Percentiles rank a stretch among this genome's conserved stretches.
Conservation (phyloP, 441 rosid species). For the Brassica balearica region DNA sequence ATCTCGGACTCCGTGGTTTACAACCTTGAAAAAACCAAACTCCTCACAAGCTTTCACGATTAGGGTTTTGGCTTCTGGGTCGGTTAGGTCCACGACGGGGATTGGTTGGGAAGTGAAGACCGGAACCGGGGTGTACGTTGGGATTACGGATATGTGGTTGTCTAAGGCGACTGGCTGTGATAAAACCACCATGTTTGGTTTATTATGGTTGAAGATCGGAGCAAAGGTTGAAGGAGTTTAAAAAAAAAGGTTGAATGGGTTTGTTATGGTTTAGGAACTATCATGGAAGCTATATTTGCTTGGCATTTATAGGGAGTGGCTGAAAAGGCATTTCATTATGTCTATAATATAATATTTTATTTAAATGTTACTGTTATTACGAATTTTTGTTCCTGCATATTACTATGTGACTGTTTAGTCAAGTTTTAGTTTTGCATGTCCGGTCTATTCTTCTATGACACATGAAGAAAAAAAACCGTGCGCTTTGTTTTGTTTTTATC, state of each 20-base stretch:
- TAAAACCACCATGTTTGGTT: conserved; percentile 64
- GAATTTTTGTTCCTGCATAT: no score
- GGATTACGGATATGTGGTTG: conserved; percentile 58
- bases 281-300: conserved; percentile 24
- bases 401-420: no score
- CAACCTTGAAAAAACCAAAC: conserved; percentile 81
- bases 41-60: conserved; percentile 70
- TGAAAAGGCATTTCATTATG: not conserved
- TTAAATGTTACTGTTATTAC: no score
- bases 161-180: conserved; percentile 57
- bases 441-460: no score
- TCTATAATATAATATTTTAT: no score
- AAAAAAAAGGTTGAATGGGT: not conserved
- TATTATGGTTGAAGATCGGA: not conserved
- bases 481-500: no score
- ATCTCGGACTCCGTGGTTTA: conserved; percentile 72
- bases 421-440: no score
- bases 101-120: conserved; percentile 39
- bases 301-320: conserved; percentile 41
- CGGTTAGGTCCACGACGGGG: conserved; percentile 62
- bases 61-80: conserved; percentile 60
- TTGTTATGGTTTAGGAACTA: conserved; percentile 33
- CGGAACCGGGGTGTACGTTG: conserved; percentile 55
- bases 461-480: no score
- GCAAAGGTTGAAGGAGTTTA: no score